Conservation (phyloP, 2,329 filamentous ascomycete genomes). For the Zelopaecilomyces penicillatus region DNA sequence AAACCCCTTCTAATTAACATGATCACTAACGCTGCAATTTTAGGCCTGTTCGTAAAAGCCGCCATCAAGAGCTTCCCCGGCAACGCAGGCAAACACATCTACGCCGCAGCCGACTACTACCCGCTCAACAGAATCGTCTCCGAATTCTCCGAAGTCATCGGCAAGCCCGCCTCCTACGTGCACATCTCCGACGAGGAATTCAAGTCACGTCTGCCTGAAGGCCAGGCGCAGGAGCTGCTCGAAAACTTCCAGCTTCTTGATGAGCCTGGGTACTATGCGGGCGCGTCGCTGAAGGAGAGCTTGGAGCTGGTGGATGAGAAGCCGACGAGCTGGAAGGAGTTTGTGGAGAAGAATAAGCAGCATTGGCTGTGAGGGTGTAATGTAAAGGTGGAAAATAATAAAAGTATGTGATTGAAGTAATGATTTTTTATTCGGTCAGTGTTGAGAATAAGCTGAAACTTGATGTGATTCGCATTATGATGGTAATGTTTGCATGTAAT, state of each 20-base stretch:
- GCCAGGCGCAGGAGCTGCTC: conserved; percentile 26
- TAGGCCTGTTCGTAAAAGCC: conserved; percentile 27
- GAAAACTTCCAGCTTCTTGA: conserved; percentile 36
- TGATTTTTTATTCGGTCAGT: no score
- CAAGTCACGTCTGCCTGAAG: conserved; percentile 23
- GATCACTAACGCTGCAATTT: no score
- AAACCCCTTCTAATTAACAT: neutral
- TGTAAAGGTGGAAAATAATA: neutral
- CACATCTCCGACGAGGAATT: conserved; percentile 26
- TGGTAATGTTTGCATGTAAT: no score
- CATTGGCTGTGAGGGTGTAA: conserved; percentile 16
- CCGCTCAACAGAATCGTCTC: conserved; percentile 22
- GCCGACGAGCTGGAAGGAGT: conserved; percentile 30
- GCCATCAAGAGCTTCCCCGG: conserved; percentile 22
- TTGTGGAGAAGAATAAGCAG: conserved; percentile 22
- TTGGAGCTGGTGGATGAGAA: conserved; percentile 25
- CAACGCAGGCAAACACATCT: conserved; percentile 23
- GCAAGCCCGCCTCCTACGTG: conserved; percentile 22
- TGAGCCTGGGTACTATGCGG: conserved; percentile 33
- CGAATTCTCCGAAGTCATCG: conserved; percentile 27
- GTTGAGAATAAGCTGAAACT: no score
- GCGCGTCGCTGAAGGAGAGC: conserved; percentile 24
- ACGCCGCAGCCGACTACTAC: conserved; percentile 29
- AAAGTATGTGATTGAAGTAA: no score
- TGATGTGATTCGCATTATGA: no score